These are phyloP conservation scores for Cyclotella distinguenda DNA, from an alignment of 108 stramenopile species.

Conservation along the genomic window DNA sequence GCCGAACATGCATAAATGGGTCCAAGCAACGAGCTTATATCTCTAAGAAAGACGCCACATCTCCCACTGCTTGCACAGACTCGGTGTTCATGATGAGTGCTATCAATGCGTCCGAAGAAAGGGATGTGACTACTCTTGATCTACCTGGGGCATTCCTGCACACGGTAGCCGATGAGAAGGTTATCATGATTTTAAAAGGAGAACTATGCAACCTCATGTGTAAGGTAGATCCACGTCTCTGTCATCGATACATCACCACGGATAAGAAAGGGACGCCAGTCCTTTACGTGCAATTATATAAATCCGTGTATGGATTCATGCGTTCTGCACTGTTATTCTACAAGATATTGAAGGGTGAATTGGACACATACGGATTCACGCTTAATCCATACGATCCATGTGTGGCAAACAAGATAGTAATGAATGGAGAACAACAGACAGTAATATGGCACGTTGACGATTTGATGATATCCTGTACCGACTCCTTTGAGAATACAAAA, in stretches of 20 bases:
- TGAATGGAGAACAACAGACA: slow-evolving; percentile 14
- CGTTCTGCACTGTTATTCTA: slow-evolving; percentile 5
- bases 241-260: background rate
- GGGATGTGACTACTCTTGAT: slow-evolving; percentile 51
- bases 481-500: too few species aligned
- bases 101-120: slow-evolving; percentile 46
- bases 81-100: slow-evolving; percentile 25
- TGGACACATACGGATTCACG: slow-evolving; percentile 39
- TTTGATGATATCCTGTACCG: slow-evolving; percentile 38
- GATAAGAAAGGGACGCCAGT: slow-evolving; percentile 13
- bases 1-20: slow-evolving; percentile 35
- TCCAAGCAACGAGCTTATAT: slow-evolving; percentile 34
- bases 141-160: slow-evolving; percentile 60
- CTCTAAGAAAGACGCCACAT: slow-evolving; percentile 29
- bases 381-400: slow-evolving; percentile 60
- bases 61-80: slow-evolving; percentile 38
- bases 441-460: background rate
- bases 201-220: slow-evolving; percentile 6
- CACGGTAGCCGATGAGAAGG: slow-evolving; percentile 26
- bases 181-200: slow-evolving; percentile 25
- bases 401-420: slow-evolving; percentile 44
- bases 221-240: background rate
- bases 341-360: slow-evolving; percentile 11
- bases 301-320: slow-evolving; percentile 39
- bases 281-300: slow-evolving; percentile 45